phyloP scores from a whole-genome alignment of 345 rosid species.

The Brassica napus region DNA sequence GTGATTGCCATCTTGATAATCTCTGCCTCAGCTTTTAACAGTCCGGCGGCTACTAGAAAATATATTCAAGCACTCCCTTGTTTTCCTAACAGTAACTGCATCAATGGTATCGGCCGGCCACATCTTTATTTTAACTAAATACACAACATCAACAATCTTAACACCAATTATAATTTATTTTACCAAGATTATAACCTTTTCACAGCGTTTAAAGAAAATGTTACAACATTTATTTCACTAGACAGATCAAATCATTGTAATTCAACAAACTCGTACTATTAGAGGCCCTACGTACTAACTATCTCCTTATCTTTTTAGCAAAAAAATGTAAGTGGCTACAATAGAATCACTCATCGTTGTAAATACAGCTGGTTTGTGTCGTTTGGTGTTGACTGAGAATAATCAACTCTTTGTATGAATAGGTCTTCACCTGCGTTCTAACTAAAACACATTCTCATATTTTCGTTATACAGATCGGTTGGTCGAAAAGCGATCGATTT shows the following conservation, averaged over 20 bases:
- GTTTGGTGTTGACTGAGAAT: neutral
- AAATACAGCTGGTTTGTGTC: neutral
- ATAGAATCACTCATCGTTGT: neutral
- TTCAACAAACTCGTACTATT: no score
- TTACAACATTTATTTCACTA: no score
- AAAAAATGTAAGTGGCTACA: neutral
- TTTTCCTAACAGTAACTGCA: constrained; percentile 50
- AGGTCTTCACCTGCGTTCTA: neutral
- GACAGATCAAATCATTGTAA: no score
- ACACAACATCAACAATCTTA: no score
- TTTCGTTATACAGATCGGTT: neutral
- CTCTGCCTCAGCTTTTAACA: constrained; percentile 86
- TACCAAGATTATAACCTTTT: no score
- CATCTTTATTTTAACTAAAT: no score
- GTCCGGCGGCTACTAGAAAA: constrained; percentile 80
- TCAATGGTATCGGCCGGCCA: no score
- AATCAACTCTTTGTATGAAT: no score
- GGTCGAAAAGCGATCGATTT: neutral
- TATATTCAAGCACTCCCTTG: constrained; percentile 86
- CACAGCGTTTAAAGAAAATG: no score
- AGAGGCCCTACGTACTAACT: no score
- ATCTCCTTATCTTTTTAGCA: no score
- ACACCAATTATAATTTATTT: no score
- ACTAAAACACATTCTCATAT: neutral
- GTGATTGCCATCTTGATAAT: constrained; percentile 90